Evolutionary conservation across 106 monocot species (phyloP).

Genomic region (Dendrobium officinale): DNA sequence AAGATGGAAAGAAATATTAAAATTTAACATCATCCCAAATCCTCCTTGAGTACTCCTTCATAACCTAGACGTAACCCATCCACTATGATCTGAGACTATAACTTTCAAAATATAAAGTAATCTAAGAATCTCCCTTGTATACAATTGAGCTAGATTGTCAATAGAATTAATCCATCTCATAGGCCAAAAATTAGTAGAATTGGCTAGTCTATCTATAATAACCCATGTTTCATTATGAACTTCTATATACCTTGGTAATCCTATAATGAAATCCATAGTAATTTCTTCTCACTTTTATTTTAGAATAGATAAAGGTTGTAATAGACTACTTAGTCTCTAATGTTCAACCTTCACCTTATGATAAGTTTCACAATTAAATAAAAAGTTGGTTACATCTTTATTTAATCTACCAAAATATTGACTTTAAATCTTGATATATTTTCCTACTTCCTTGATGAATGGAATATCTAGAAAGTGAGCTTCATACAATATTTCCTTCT

Average conservation of each 20-base stretch:
- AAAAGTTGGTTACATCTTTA: background rate
- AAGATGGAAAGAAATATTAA: background rate
- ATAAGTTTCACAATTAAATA: background rate
- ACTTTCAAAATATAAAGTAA: background rate
- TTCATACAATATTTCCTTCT: no score
- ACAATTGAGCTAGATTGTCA: background rate
- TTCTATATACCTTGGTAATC: background rate
- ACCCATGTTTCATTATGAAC: background rate
- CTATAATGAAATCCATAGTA: background rate
- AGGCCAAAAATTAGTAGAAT: background rate
- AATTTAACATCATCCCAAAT: background rate
- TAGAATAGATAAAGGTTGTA: background rate
- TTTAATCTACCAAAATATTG: background rate
- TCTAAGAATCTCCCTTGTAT: background rate
- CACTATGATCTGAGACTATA: background rate
- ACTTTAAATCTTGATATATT: background rate
- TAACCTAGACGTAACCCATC: background rate
- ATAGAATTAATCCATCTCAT: background rate
- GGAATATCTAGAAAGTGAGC: background rate
- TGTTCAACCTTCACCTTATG: background rate
- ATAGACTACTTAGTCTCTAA: background rate
- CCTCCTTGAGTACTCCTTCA: background rate
- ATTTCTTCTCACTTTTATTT: background rate
- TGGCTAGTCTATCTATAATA: background rate
- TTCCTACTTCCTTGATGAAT: background rate